These are phyloP conservation scores for Hygrocybe coccinea DNA, from an alignment of 768 basidiomycete species.

Conservation along the genomic window DNA sequence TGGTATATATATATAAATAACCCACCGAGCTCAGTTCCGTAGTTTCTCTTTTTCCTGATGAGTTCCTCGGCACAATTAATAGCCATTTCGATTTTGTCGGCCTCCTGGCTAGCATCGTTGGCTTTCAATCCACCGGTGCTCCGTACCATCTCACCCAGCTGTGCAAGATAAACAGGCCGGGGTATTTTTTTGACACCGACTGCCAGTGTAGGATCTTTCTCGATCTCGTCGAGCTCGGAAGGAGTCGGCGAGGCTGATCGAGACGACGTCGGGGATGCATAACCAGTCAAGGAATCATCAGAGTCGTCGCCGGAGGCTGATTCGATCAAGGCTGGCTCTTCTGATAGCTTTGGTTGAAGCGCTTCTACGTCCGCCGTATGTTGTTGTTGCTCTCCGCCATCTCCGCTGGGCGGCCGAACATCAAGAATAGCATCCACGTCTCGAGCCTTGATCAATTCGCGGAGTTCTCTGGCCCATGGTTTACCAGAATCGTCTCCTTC, in stretches of 20 bases:
- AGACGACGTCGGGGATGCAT: slow-evolving; percentile 59
- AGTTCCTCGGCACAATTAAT: slow-evolving; percentile 75
- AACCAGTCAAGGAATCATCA: slow-evolving; percentile 80
- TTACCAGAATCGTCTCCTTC: slow-evolving; percentile 66
- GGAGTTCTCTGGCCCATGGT: slow-evolving; percentile 58
- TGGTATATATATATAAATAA: slow-evolving; percentile 5
- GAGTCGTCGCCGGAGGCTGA: slow-evolving; percentile 53
- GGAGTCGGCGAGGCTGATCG: slow-evolving; percentile 78
- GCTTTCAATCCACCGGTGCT: slow-evolving; percentile 46
- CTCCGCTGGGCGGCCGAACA: neutral
- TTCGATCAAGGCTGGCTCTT: neutral
- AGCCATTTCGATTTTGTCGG: slow-evolving; percentile 76
- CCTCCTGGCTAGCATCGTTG: slow-evolving; percentile 58
- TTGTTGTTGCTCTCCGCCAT: neutral
- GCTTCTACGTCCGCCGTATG: neutral
- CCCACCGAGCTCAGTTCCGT: slow-evolving; percentile 86
- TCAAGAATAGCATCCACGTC: slow-evolving; percentile 47
- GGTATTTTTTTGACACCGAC: slow-evolving; percentile 63
- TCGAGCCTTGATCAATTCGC: slow-evolving; percentile 45
- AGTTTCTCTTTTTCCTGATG: slow-evolving; percentile 76
- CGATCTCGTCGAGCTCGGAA: slow-evolving; percentile 76
- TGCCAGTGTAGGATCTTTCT: slow-evolving; percentile 77
- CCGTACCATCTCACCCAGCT: slow-evolving; percentile 75
- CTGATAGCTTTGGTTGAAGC: neutral
- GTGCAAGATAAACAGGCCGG: slow-evolving; percentile 87